A percentile compares a stretch with the other conserved stretches of the same genome.
Conservation (phyloP, 1,284 basidiomycete genomes). For the Ustilago crameri region DNA sequence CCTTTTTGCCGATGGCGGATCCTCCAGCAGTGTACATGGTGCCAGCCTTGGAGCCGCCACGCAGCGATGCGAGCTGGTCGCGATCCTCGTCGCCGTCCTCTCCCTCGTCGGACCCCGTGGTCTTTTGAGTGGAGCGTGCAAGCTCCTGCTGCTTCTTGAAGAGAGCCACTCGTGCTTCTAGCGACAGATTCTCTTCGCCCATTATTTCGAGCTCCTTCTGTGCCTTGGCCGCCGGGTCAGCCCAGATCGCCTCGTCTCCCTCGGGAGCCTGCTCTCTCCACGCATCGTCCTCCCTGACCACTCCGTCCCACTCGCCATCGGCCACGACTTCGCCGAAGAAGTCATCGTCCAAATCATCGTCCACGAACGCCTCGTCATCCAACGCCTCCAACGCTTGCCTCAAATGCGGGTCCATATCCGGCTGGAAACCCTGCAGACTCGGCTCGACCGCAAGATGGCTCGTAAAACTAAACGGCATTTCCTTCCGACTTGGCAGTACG, state of each 20-base stretch:
- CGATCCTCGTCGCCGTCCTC: constrained; percentile 51
- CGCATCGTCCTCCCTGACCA: constrained; percentile 32
- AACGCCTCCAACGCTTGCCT: constrained; percentile 92
- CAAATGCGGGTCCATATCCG: constrained; percentile 95
- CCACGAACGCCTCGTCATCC: constrained; percentile 83
- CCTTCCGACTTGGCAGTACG: constrained; percentile 52
- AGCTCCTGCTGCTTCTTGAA: constrained; percentile 60
- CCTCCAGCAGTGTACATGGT: constrained; percentile 47
- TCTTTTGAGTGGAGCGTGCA: constrained; percentile 20
- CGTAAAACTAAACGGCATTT: constrained; percentile 45
- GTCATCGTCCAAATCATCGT: constrained; percentile 74
- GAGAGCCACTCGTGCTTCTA: constrained; percentile 62
- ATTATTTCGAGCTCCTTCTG: constrained; percentile 36
- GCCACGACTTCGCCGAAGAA: constrained; percentile 74
- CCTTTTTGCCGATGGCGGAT: constrained; percentile 53
- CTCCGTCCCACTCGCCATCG: constrained; percentile 69
- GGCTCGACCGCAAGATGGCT: constrained; percentile 49
- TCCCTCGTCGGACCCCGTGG: constrained; percentile 7
- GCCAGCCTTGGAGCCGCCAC: constrained; percentile 26
- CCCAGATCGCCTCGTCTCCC: constrained; percentile 63
- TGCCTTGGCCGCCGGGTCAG: constrained; percentile 50
- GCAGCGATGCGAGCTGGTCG: constrained; percentile 50
- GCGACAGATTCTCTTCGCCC: constrained; percentile 53
- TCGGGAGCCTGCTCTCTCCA: constrained; percentile 63
- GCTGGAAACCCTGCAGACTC: constrained; percentile 80